Evolutionary conservation across 768 basidiomycete genomes (phyloP).

Genomic region (Boletus eberwhitei): DNA sequence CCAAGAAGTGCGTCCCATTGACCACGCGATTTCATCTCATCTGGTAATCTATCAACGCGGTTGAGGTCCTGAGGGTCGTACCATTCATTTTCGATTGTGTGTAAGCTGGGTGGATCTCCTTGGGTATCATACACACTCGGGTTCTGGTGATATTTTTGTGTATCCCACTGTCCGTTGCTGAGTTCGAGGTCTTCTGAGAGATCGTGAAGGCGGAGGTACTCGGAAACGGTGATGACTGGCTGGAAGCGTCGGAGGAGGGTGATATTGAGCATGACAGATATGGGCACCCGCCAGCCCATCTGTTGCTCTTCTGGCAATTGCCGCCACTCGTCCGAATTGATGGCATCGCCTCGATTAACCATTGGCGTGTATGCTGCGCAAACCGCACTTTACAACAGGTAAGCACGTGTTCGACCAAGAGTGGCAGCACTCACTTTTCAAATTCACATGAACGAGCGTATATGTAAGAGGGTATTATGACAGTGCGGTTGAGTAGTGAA

Average conservation of each 20-base stretch:
- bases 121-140: slow-evolving; percentile 26
- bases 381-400: slow-evolving; percentile 23
- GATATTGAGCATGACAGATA: slow-evolving; percentile 41
- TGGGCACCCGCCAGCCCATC: slow-evolving; percentile 36
- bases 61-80: slow-evolving; percentile 37
- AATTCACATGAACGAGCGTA: slow-evolving; percentile 45
- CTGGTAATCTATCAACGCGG: slow-evolving; percentile 38
- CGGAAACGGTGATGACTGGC: slow-evolving; percentile 40
- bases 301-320: slow-evolving; percentile 34
- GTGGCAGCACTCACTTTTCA: slow-evolving; percentile 14
- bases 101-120: slow-evolving; percentile 26
- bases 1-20: slow-evolving; percentile 23
- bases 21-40: slow-evolving; percentile 33
- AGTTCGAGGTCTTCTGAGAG: slow-evolving; percentile 33
- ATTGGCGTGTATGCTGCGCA: slow-evolving; percentile 42
- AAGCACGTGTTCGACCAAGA: neutral
- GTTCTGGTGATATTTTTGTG: slow-evolving; percentile 31
- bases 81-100: slow-evolving; percentile 37
- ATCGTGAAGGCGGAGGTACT: slow-evolving; percentile 42
- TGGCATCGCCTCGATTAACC: slow-evolving; percentile 44
- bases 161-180: slow-evolving; percentile 39
- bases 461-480: slow-evolving; percentile 43
- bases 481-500: slow-evolving; percentile 40
- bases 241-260: slow-evolving; percentile 37
- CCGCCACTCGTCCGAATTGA: slow-evolving; percentile 42